Conservation (phyloP, 2,329 filamentous ascomycete genomes). For the Byssochlamys sp. region DNA sequence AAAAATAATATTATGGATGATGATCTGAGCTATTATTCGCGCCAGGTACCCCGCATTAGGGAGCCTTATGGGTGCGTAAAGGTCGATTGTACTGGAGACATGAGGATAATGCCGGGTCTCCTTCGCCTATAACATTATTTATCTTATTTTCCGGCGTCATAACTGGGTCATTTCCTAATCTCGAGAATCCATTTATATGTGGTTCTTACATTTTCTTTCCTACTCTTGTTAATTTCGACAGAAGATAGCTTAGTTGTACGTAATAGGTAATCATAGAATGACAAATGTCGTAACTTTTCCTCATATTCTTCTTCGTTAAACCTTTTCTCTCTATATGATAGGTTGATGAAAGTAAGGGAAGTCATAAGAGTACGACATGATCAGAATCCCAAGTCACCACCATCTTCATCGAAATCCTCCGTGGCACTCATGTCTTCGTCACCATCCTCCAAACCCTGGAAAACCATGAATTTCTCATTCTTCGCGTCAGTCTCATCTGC, state of each 20-base stretch:
- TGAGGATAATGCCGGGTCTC: too few relatives aligned
- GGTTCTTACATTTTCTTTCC: not conserved
- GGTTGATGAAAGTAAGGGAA: not conserved
- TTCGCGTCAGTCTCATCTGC: slow-evolving; percentile 64
- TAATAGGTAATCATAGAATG: not conserved
- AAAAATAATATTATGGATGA: too few relatives aligned
- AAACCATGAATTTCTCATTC: slow-evolving; percentile 53
- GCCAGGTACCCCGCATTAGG: too few relatives aligned
- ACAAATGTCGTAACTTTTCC: not conserved
- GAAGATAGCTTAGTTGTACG: not conserved
- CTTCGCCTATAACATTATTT: too few relatives aligned
- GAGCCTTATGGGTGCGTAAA: too few relatives aligned
- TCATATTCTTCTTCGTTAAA: not conserved
- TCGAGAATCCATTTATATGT: too few relatives aligned
- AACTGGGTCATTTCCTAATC: too few relatives aligned
- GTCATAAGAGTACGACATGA: not conserved
- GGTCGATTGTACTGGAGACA: too few relatives aligned
- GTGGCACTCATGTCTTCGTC: slow-evolving; percentile 24
- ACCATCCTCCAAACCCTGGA: slow-evolving; percentile 36
- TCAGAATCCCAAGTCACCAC: slow-evolving; percentile 3
- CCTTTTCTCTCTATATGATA: not conserved
- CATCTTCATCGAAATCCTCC: slow-evolving; percentile 13
- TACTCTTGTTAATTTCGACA: not conserved
- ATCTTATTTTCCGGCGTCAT: too few relatives aligned
- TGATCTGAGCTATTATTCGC: too few relatives aligned